These are phyloP conservation scores for Cryptococcus amylolentus DNA, from an alignment of 1,284 basidiomycete genomes.

Conservation along the genomic window DNA sequence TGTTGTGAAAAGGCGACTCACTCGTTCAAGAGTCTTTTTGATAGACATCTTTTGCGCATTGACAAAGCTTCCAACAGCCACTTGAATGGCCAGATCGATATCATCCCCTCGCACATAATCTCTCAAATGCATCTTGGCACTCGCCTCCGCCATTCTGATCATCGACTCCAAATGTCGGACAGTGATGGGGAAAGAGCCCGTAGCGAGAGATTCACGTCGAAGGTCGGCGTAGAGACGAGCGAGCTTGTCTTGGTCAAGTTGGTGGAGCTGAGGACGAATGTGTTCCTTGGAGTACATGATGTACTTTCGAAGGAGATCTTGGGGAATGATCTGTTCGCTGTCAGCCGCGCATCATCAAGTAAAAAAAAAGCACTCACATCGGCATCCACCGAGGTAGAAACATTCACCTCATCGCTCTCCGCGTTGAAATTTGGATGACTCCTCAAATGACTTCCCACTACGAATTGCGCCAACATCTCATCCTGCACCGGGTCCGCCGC, in stretches of 20 bases:
- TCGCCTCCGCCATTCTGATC: constrained; percentile 98
- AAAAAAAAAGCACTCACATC: constrained; percentile 64
- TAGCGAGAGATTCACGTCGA: constrained; percentile 90
- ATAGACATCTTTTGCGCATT: constrained; percentile 96
- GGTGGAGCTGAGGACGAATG: constrained; percentile 84
- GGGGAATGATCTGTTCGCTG: constrained; percentile 75
- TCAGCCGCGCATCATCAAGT: not conserved
- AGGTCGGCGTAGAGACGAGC: constrained; percentile 94
- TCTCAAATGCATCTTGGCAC: constrained; percentile 95
- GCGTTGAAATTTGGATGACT: constrained; percentile 90
- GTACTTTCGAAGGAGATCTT: constrained; percentile 96
- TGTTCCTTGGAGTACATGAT: constrained; percentile 98
- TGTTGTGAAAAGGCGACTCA: constrained; percentile 51
- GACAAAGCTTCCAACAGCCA: constrained; percentile 91
- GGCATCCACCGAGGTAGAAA: constrained; percentile 81
- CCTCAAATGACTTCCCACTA: constrained; percentile 90
- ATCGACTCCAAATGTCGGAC: constrained; percentile 97
- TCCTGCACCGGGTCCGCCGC: constrained; percentile 95
- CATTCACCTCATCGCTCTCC: constrained; percentile 78
- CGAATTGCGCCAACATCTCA: constrained; percentile 93
- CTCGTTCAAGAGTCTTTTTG: constrained; percentile 94
- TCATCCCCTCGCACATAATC: constrained; percentile 96
- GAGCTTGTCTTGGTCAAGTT: constrained; percentile 94
- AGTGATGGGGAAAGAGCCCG: constrained; percentile 96
- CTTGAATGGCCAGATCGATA: constrained; percentile 94